Percentiles rank a stretch among this genome's conserved stretches.
Evolutionary conservation across 2,329 filamentous ascomycete genomes (phyloP).

Genomic region (Sporothrix globosa): DNA sequence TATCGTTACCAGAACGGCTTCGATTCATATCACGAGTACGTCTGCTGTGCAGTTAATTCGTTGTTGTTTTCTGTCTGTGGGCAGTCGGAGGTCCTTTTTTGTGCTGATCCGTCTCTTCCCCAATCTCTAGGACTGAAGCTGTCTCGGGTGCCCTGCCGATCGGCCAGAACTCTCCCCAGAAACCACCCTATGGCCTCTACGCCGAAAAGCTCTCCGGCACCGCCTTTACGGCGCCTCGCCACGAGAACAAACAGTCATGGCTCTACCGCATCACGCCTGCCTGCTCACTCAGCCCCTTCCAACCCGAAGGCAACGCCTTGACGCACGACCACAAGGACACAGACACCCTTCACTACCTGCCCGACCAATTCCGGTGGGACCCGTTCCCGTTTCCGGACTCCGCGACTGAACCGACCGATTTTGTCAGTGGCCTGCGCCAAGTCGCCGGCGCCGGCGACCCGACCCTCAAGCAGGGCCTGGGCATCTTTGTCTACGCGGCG

Average conservation of each 20-base stretch:
- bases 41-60: not conserved
- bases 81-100: not conserved
- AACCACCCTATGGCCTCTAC: conserved; percentile 76
- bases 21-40: conserved; percentile 74
- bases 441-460: conserved; percentile 80
- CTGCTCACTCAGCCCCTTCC: conserved; percentile 62
- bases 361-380: conserved; percentile 81
- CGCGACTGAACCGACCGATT: conserved; percentile 48
- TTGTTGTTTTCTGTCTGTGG: not conserved
- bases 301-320: conserved; percentile 36
- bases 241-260: conserved; percentile 72
- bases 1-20: conserved; percentile 83
- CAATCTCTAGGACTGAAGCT: conserved; percentile 67
- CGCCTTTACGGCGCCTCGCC: conserved; percentile 69
- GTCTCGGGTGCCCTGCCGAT: conserved; percentile 73
- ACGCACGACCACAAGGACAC: conserved; percentile 42
- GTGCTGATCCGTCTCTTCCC: not conserved
- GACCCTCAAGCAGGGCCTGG: conserved; percentile 75
- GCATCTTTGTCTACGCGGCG: conserved; percentile 79
- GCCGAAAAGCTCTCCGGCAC: conserved; percentile 77
- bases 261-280: conserved; percentile 71
- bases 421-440: conserved; percentile 64
- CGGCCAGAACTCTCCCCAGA: conserved; percentile 80
- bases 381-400: conserved; percentile 65
- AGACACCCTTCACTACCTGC: conserved; percentile 66